Percentiles rank a stretch among this genome's conserved stretches.
Evolutionary conservation across 2,329 filamentous ascomycete genomes (phyloP).

Genomic region (Xylaria sp.): DNA sequence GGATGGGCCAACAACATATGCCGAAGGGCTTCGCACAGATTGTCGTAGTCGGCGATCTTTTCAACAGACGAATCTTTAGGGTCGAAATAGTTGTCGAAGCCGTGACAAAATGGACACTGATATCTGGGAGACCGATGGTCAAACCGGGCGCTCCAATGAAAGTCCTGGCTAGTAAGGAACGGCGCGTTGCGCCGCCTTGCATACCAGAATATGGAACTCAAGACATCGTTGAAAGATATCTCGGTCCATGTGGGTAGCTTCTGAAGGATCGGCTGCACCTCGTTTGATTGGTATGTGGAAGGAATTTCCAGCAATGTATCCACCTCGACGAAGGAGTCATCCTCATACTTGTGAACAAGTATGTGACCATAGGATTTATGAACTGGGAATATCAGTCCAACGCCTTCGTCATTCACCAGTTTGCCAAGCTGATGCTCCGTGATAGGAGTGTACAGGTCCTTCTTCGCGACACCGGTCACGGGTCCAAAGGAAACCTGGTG

Average conservation of each 20-base stretch:
- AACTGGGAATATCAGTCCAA: constrained; percentile 23
- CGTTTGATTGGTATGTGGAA: constrained; percentile 17
- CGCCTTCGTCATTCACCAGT: constrained; percentile 15
- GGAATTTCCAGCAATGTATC: constrained; percentile 19
- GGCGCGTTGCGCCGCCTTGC: constrained; percentile 22
- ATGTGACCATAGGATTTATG: constrained; percentile 23
- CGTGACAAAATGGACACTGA: constrained; percentile 29
- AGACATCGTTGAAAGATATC: constrained; percentile 10
- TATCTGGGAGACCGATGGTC: constrained; percentile 17
- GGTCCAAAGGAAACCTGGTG: constrained; percentile 28
- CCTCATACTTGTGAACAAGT: constrained; percentile 16
- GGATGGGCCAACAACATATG: constrained; percentile 17
- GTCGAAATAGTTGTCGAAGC: constrained; percentile 24
- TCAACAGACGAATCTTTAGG: background rate
- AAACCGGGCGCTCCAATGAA: background rate
- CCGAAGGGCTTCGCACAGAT: constrained; percentile 15
- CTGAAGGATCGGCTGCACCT: constrained; percentile 8
- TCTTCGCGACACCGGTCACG: constrained; percentile 3
- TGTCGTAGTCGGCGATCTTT: background rate
- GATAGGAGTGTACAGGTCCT: constrained; percentile 11
- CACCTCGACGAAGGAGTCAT: constrained; percentile 3
- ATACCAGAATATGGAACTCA: constrained; percentile 31
- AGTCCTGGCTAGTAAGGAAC: background rate
- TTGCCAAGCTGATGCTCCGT: constrained; percentile 18
- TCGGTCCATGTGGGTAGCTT: constrained; percentile 20